Conservation (phyloP, 108 stramenopile species). For the Conticribra guillardii region DNA sequence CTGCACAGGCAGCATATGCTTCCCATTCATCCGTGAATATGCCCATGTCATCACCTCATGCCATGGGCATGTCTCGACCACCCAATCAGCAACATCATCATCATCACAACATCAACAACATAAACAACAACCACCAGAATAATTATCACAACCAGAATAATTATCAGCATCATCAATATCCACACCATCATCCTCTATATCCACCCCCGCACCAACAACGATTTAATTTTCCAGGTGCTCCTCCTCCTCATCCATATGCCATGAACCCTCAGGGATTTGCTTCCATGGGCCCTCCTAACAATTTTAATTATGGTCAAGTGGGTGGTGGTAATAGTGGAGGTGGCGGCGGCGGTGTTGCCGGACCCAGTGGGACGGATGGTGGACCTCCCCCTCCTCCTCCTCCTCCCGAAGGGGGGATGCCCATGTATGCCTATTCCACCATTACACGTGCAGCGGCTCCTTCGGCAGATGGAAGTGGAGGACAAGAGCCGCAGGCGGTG, state of each 20-base stretch:
- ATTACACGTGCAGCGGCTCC: not conserved
- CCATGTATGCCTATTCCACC: not conserved
- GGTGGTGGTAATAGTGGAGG: too few relatives aligned
- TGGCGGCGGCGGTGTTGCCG: too few relatives aligned
- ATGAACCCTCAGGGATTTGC: too few relatives aligned
- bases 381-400: not conserved
- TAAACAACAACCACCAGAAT: too few relatives aligned
- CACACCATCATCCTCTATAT: too few relatives aligned
- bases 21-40: not conserved
- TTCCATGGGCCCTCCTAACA: too few relatives aligned
- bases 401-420: not conserved
- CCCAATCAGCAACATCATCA: not conserved
- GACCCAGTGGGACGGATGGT: not conserved
- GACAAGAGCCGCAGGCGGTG: not conserved
- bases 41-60: not conserved
- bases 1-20: slow-evolving; percentile 18
- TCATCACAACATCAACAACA: not conserved
- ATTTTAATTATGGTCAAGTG: too few relatives aligned
- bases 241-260: too few relatives aligned
- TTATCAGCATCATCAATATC: too few relatives aligned
- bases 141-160: too few relatives aligned
- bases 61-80: not conserved
- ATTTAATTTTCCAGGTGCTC: too few relatives aligned
- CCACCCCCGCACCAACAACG: too few relatives aligned
- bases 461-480: not conserved